These are phyloP conservation scores for Scheffersomyces parashehatae DNA, from an alignment of 1,139 yeast genomes.

Conservation along the genomic window DNA sequence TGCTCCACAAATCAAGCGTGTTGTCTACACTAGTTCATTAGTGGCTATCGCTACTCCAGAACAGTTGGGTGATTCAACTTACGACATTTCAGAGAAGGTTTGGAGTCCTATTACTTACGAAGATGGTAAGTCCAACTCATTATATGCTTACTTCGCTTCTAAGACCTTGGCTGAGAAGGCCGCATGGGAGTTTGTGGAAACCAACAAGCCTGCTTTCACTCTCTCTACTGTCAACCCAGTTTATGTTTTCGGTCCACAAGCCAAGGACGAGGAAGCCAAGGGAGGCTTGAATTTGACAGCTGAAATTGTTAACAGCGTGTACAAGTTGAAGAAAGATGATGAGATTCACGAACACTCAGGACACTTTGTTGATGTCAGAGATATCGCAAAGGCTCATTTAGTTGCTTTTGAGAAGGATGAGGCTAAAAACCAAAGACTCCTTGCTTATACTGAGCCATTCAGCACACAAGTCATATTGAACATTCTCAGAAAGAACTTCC, in stretches of 20 bases:
- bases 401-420: conserved; percentile 11
- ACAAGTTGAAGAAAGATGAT: conserved; percentile 16
- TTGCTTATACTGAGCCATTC: conserved; percentile 17
- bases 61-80: conserved; percentile 33
- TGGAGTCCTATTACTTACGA: conserved; percentile 42
- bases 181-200: conserved; percentile 32
- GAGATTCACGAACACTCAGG: conserved; percentile 12
- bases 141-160: conserved; percentile 38
- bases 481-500: conserved; percentile 22
- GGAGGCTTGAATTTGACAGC: conserved; percentile 34
- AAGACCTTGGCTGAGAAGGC: conserved; percentile 31
- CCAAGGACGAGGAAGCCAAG: conserved; percentile 20
- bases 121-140: conserved; percentile 35
- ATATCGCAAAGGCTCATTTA: conserved; percentile 15
- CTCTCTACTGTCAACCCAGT: conserved; percentile 31
- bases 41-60: conserved; percentile 41
- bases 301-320: conserved; percentile 27
- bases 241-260: conserved; percentile 45
- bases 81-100: conserved; percentile 34
- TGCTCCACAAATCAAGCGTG: conserved; percentile 28
- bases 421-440: conserved; percentile 10
- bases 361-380: conserved; percentile 14
- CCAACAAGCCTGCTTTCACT: conserved; percentile 16
- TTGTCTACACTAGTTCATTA: conserved; percentile 46
- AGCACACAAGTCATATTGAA: conserved; percentile 18